Percentiles rank a stretch among this genome's conserved stretches.
Conservation (phyloP, 345 rosid species). For the Noccaea caerulescens region DNA sequence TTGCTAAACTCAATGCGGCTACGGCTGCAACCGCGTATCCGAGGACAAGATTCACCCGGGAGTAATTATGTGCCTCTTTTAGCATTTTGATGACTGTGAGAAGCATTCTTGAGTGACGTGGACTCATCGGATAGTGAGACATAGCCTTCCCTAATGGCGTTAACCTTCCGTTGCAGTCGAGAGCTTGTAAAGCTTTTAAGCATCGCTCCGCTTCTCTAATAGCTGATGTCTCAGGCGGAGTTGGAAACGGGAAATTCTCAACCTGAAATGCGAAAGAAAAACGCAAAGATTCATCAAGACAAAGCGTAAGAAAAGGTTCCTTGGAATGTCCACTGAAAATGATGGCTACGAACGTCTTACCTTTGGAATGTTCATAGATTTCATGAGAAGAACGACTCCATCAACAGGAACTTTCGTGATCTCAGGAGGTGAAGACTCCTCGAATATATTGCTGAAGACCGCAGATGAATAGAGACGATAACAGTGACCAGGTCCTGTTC, state of each 20-base stretch:
- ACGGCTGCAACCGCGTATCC: slow-evolving; percentile 82
- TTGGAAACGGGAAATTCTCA: slow-evolving; percentile 89
- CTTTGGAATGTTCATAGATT: slow-evolving; percentile 84
- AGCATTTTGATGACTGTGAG: slow-evolving; percentile 71
- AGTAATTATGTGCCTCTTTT: slow-evolving; percentile 48
- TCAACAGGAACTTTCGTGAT: slow-evolving; percentile 82
- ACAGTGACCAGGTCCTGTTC: slow-evolving; percentile 96
- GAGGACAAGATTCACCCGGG: slow-evolving; percentile 63
- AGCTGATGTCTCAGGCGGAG: slow-evolving; percentile 71
- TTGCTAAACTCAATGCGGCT: slow-evolving; percentile 76
- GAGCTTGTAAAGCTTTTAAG: slow-evolving; percentile 78
- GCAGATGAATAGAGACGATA: slow-evolving; percentile 90
- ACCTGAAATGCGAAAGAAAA: slow-evolving; percentile 52
- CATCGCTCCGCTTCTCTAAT: slow-evolving; percentile 72
- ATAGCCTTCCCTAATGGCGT: slow-evolving; percentile 83
- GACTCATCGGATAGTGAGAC: slow-evolving; percentile 89
- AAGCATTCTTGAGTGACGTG: slow-evolving; percentile 92
- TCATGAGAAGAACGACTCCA: slow-evolving; percentile 82
- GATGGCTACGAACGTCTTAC: slow-evolving; percentile 44
- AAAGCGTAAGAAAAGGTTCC: not conserved
- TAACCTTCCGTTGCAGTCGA: slow-evolving; percentile 62
- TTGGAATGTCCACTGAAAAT: not conserved
- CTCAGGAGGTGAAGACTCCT: slow-evolving; percentile 80
- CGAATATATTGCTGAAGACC: slow-evolving; percentile 68
- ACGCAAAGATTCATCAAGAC: slow-evolving; percentile 11